Conservation (phyloP, 1,284 basidiomycete species). For the Hypsizygus ulmarius region DNA sequence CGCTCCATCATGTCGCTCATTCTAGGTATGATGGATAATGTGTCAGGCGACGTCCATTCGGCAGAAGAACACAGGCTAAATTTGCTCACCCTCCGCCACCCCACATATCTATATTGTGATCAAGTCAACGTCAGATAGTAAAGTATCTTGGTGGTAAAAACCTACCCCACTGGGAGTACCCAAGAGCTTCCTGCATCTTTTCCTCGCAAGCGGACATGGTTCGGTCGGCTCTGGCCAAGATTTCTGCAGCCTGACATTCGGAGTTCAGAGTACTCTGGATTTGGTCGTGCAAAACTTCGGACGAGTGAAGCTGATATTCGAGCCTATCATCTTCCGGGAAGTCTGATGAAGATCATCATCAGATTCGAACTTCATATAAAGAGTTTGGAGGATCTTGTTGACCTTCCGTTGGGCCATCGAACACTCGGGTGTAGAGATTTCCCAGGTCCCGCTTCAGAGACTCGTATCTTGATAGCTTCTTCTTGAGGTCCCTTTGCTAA, state of each 20-base stretch:
- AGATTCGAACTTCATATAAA: not conserved
- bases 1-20: slow-evolving; percentile 40
- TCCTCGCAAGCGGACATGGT: slow-evolving; percentile 29
- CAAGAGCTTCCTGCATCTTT: slow-evolving; percentile 34
- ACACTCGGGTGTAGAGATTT: slow-evolving; percentile 36
- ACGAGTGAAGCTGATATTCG: slow-evolving; percentile 33
- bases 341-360: slow-evolving; percentile 20
- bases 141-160: not conserved
- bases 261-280: slow-evolving; percentile 34
- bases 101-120: slow-evolving; percentile 32
- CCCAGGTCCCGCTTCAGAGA: slow-evolving; percentile 33
- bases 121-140: not conserved
- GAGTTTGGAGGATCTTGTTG: not conserved
- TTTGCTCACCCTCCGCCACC: slow-evolving; percentile 34
- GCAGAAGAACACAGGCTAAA: not conserved
- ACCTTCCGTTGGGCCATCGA: slow-evolving; percentile 42
- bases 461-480: slow-evolving; percentile 28
- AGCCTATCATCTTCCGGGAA: slow-evolving; percentile 39
- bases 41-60: not conserved
- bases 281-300: slow-evolving; percentile 31
- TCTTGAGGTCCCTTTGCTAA: slow-evolving; percentile 30
- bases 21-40: slow-evolving; percentile 18
- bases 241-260: slow-evolving; percentile 36
- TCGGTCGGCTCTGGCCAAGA: slow-evolving; percentile 33
- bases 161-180: slow-evolving; percentile 38